Evolutionary conservation across 495 filamentous ascomycete species (phyloP).

Genomic region (Xylaria bambusicola): DNA sequence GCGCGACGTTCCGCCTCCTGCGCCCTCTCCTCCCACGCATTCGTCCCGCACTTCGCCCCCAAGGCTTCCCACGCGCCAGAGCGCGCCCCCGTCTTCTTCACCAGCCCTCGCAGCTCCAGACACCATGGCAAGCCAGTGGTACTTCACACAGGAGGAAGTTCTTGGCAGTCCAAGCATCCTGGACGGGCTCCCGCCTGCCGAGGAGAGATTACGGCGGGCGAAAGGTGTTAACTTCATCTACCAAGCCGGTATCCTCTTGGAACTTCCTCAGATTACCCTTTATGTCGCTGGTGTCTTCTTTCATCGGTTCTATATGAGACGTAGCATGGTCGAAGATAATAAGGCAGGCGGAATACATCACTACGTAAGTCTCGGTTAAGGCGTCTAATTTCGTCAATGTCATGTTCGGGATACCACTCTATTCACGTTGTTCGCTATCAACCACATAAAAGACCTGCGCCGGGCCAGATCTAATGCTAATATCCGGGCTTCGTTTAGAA

Average conservation of each 20-base stretch:
- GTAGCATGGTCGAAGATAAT: slow-evolving; percentile 70
- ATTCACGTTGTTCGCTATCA: neutral
- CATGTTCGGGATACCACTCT: neutral
- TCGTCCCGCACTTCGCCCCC: slow-evolving; percentile 54
- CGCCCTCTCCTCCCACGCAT: slow-evolving; percentile 52
- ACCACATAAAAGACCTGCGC: too few species aligned
- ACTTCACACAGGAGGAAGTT: slow-evolving; percentile 84
- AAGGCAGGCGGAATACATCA: slow-evolving; percentile 75
- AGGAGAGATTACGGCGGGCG: slow-evolving; percentile 74
- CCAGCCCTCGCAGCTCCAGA: slow-evolving; percentile 31
- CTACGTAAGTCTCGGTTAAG: slow-evolving; percentile 59
- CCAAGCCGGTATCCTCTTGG: slow-evolving; percentile 89
- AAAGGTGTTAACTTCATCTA: slow-evolving; percentile 97
- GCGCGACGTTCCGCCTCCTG: slow-evolving; percentile 54
- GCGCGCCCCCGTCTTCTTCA: slow-evolving; percentile 44
- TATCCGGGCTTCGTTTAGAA: slow-evolving; percentile 41
- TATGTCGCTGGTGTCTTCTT: slow-evolving; percentile 92
- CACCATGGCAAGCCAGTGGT: slow-evolving; percentile 68
- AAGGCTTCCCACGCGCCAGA: slow-evolving; percentile 43
- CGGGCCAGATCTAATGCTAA: too few species aligned
- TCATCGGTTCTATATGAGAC: slow-evolving; percentile 92
- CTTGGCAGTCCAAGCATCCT: slow-evolving; percentile 77
- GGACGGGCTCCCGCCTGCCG: slow-evolving; percentile 72
- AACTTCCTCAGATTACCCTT: slow-evolving; percentile 87
- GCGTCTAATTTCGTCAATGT: neutral